Percentiles rank a stretch among this genome's conserved stretches.
These are phyloP conservation scores for Parsonsia alboflavescens DNA, from an alignment of 257 asterid species.

Conservation along the genomic window DNA sequence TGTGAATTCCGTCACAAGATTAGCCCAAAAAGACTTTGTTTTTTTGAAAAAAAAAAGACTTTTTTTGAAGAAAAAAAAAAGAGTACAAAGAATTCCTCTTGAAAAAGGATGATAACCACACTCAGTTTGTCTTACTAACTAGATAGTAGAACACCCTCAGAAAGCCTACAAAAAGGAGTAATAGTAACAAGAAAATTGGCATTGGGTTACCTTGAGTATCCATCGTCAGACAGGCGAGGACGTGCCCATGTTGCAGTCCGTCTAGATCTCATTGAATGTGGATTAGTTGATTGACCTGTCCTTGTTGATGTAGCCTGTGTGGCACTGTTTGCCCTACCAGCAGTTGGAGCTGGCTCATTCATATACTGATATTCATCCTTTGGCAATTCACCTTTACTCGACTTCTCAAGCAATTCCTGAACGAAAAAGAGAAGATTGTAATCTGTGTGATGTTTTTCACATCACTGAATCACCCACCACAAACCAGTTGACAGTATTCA, in stretches of 20 bases:
- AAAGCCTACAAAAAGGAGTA: background rate
- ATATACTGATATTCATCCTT: slow-evolving; percentile 76
- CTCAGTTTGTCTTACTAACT: background rate
- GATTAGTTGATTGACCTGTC: slow-evolving; percentile 45
- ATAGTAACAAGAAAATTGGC: background rate
- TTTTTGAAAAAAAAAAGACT: too few species aligned
- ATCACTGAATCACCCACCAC: background rate
- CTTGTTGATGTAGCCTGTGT: slow-evolving; percentile 36
- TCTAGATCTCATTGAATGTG: slow-evolving; percentile 85
- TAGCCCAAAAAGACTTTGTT: too few species aligned
- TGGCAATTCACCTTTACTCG: slow-evolving; percentile 69
- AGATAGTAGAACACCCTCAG: background rate
- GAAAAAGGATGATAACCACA: background rate
- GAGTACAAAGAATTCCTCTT: too few species aligned
- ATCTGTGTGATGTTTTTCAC: background rate
- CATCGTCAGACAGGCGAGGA: slow-evolving; percentile 80
- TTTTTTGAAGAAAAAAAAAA: too few species aligned
- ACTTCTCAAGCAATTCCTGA: slow-evolving; percentile 79
- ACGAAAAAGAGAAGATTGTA: slow-evolving; percentile 11
- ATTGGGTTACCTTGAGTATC: slow-evolving; percentile 61
- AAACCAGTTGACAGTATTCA: background rate
- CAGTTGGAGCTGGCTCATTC: slow-evolving; percentile 43
- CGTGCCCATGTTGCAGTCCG: slow-evolving; percentile 95
- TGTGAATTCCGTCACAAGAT: background rate
- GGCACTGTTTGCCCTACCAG: slow-evolving; percentile 25